Base-by-base conservation (phyloP, 306 rosid genomes). In the Medicago arabica region DNA sequence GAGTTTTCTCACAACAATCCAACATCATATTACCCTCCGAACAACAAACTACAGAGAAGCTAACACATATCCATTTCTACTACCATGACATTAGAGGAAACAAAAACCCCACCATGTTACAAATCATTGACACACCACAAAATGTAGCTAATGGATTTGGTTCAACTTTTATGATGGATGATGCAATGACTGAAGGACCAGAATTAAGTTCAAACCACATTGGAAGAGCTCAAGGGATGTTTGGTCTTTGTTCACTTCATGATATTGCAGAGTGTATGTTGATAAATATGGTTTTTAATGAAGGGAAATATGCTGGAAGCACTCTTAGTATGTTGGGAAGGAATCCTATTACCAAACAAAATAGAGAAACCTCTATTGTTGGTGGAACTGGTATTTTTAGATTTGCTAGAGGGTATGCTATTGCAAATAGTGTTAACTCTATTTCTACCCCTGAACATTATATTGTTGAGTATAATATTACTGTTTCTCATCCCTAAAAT, bases 191-290 rank as follows among this genome's bases (percentile, higher is more conserved):
- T 0, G 84, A 75, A 31, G 84, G 77, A 1, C 77, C 84, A 5
- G 81, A 75, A 2, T 17, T 81, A 41, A 36, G 69, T 38, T 75
- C 85, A 13, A 75, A 81, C 6, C 69, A n/a, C 0, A 21, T 81
- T n/a, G 85, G 85, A 23, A 62, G 85, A 16, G 85, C 85, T 4
- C 85, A 81, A 19, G 85, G 85, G 5, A 1, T 81, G 9, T 70
- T 81, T 43, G 81, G 74, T 4, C 15, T 81, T 14, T 39, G 81
- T 46, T 81, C 85, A 18, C 60, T 81, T 0, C 36, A 81, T 3
- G 85, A 70, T 16, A 68, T 75, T 5, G 85, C 64, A 7, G 64
- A 70, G 85, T 23, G 19, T 49, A 75, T 81, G 85, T 38, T 75
- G 25, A 75, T 50, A 4, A 81, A 81, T 36, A 75, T 81, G 13